Base-by-base conservation (phyloP, 2,329 filamentous ascomycete genomes). In the Alternaria atra region DNA sequence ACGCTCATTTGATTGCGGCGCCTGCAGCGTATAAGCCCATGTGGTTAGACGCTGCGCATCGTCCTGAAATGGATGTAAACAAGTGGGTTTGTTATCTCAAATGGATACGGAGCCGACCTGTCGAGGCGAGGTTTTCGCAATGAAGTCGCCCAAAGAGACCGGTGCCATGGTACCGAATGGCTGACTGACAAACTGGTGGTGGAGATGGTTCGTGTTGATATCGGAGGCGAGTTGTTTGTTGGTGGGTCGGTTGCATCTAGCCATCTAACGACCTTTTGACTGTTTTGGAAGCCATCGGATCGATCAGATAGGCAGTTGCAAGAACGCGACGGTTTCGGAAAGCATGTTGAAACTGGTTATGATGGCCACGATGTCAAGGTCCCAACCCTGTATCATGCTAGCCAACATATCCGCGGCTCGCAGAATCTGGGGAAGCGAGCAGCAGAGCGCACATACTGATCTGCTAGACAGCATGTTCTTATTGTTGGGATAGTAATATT, bases 381-480 rank as follows among this genome's bases (percentile, higher is more conserved):
- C 10, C 29, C 23, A 15, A 34, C 23, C 42, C 30, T 47, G 39
- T 15, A 34, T 51, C 40, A 42, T 55, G 46, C 44, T 48, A 29
- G 37, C 17, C 58, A 32, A 34, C 37, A 30, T 43, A 43, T n/a
- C 30, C 44, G 25, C 29, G 20, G 48, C 25, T 12, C 25, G 34
- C 32, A 34, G 27, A 32, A 51, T 44, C 57, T 60, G 52, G 57
- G 57, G 52, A 60, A 55, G 37, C 37, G 43, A 55, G 50, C 39
- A 44, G 23, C 42, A 50, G 51, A 39, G 52, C 13, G 46, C 29
- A 56, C 30, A 52, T 9, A 17, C 35, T 27, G 34, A 17, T 52
- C 32, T 40, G 34, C n/a, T 42, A 30, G 43, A 30, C 15, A 47
- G 30, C 29, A 32, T 60, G 30, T 10, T 13, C 27, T 34, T 42